phyloP scores from a whole-genome alignment of 768 basidiomycete species.

The Tylopilus vinaceipallidus region DNA sequence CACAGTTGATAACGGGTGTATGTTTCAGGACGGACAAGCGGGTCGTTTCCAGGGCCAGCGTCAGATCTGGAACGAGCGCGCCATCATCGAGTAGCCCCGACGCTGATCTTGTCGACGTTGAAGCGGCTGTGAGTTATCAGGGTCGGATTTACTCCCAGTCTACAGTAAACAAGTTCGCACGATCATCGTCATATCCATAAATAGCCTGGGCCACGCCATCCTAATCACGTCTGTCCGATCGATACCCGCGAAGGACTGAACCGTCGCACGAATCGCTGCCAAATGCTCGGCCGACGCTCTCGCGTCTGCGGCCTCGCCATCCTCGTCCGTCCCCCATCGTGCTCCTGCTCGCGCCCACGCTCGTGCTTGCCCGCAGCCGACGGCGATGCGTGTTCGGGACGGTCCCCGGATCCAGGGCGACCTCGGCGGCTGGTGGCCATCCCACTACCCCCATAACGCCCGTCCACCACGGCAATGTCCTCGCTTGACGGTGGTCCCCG shows the following conservation, averaged over 20 bases:
- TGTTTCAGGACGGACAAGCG: slow-evolving; percentile 16
- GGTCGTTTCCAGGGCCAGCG: slow-evolving; percentile 11
- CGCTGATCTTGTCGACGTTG: neutral
- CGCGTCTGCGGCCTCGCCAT: slow-evolving; percentile 2
- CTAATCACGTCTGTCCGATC: slow-evolving; percentile 16
- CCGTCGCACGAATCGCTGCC: slow-evolving; percentile 26
- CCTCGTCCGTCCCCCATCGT: neutral
- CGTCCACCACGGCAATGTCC: slow-evolving; percentile 12
- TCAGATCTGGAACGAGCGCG: neutral
- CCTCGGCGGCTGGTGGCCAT: neutral
- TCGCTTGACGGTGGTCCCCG: slow-evolving; percentile 11
- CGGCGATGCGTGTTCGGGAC: slow-evolving; percentile 1
- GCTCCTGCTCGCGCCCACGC: neutral
- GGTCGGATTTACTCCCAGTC: too few relatives aligned
- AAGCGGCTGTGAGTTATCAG: neutral
- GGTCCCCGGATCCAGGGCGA: slow-evolving; percentile 7
- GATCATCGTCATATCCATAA: neutral
- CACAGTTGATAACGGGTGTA: neutral
- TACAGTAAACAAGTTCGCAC: too few relatives aligned
- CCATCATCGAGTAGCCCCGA: neutral
- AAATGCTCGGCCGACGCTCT: slow-evolving; percentile 24
- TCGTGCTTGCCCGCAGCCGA: slow-evolving; percentile 3
- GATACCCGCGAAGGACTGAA: slow-evolving; percentile 22
- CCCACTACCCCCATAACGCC: neutral
- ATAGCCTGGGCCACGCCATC: too few relatives aligned